phyloP scores from a whole-genome alignment of 768 basidiomycete species.

The Cyclocybe cylindracea region DNA sequence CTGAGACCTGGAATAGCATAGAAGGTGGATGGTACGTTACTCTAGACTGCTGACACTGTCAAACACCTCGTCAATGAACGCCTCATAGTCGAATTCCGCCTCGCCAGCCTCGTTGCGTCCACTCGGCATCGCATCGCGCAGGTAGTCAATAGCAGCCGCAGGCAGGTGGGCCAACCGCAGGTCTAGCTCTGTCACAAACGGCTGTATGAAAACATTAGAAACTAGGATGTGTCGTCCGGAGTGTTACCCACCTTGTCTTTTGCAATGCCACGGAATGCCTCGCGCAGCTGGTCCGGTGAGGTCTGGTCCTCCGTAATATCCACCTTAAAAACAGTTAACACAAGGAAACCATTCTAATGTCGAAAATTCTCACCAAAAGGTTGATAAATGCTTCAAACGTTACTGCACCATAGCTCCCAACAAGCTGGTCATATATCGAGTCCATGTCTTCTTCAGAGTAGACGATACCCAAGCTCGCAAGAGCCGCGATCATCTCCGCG shows the following conservation, averaged over 20 bases:
- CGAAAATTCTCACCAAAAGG: conserved; percentile 63
- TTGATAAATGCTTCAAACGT: conserved; percentile 95
- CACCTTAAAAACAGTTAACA: conserved; percentile 51
- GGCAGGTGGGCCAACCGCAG: conserved; percentile 84
- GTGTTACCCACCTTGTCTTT: conserved; percentile 70
- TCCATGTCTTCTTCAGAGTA: conserved; percentile 92
- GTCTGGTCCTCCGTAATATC: conserved; percentile 97
- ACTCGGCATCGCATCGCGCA: conserved; percentile 80
- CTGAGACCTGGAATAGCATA: too few relatives aligned
- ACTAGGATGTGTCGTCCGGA: conserved; percentile 15
- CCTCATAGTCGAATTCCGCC: conserved; percentile 77
- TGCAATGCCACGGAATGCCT: conserved; percentile 91
- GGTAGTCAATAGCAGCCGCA: conserved; percentile 71
- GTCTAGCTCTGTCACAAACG: conserved; percentile 92
- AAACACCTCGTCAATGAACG: conserved; percentile 82
- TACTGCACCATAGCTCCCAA: conserved; percentile 82
- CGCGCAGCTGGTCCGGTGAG: conserved; percentile 87
- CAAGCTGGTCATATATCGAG: conserved; percentile 77
- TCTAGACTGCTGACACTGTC: conserved; percentile 13
- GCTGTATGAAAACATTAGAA: conserved; percentile 43
- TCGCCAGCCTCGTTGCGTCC: conserved; percentile 55
- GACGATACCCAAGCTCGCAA: conserved; percentile 92
- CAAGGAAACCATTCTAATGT: neutral
- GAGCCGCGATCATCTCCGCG: conserved; percentile 89
- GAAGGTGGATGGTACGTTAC: too few relatives aligned